These are phyloP conservation scores for Xanthoparmelia taractica DNA, from an alignment of 495 filamentous ascomycete genomes.

Conservation along the genomic window DNA sequence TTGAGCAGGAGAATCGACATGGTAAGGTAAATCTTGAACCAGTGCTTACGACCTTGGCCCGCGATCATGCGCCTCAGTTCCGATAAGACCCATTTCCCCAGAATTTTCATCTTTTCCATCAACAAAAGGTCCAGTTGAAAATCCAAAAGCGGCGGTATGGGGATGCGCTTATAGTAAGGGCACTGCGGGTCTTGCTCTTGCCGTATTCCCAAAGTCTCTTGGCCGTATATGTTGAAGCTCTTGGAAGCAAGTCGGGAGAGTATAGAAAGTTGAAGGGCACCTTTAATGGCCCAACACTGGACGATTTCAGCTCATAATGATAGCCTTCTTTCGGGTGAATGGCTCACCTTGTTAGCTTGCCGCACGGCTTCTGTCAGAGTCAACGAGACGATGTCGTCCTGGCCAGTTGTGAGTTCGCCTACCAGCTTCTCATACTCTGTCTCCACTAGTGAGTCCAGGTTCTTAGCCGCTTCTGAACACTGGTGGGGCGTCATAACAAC, in stretches of 20 bases:
- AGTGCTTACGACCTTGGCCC: constrained; percentile 2
- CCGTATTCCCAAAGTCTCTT: not conserved
- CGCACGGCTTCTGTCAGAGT: constrained; percentile 3
- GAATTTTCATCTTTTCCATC: not conserved
- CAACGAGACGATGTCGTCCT: not conserved
- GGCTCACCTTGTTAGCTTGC: constrained; percentile 1
- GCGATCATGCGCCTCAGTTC: constrained; percentile 1
- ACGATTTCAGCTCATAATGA: not conserved
- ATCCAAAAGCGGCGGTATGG: constrained; percentile 13
- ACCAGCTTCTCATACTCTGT: not conserved
- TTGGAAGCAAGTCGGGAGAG: constrained; percentile 8
- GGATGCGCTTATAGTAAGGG: constrained; percentile 4
- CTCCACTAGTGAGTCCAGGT: not conserved
- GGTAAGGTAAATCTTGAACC: constrained; percentile 10
- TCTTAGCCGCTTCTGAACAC: not conserved
- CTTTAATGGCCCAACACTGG: constrained; percentile 2
- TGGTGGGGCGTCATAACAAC: not conserved
- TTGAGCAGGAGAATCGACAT: constrained; percentile 3
- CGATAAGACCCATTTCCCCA: not conserved
- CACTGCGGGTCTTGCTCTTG: not conserved
- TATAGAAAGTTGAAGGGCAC: constrained; percentile 1
- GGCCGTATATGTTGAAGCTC: constrained; percentile 8
- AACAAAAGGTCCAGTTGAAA: constrained; percentile 4
- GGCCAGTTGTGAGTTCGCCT: not conserved
- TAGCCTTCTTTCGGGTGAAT: no score